These are phyloP conservation scores for Exophiala alcalophila DNA, from an alignment of 2,329 filamentous ascomycete species.

Conservation along the genomic window DNA sequence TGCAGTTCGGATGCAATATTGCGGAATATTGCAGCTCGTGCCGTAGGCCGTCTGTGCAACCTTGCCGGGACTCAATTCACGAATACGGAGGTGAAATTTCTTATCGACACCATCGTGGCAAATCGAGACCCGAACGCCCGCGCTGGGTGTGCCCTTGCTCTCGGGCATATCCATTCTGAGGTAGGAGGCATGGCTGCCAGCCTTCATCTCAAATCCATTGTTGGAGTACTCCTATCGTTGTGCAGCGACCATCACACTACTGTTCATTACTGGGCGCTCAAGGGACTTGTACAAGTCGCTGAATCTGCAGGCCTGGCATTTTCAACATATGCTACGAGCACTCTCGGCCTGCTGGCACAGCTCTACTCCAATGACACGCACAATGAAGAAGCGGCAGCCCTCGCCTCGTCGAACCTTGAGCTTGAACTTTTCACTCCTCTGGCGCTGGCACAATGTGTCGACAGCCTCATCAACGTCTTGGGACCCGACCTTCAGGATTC, in stretches of 20 bases:
- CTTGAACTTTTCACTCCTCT: slow-evolving; percentile 77
- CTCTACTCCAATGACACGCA: slow-evolving; percentile 90
- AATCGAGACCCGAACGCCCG: slow-evolving; percentile 91
- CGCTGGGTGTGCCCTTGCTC: slow-evolving; percentile 88
- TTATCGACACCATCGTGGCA: slow-evolving; percentile 89
- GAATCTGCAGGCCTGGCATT: slow-evolving; percentile 93
- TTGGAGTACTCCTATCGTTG: slow-evolving; percentile 97
- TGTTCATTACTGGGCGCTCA: slow-evolving; percentile 94
- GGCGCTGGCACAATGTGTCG: slow-evolving; percentile 80
- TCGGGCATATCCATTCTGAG: slow-evolving; percentile 90
- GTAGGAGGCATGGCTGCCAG: slow-evolving; percentile 97
- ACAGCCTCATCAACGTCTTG: slow-evolving; percentile 94
- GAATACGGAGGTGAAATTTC: slow-evolving; percentile 80
- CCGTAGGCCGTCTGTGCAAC: slow-evolving; percentile 80
- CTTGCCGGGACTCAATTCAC: slow-evolving; percentile 84
- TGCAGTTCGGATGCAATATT: slow-evolving; percentile 82
- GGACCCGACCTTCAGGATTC: slow-evolving; percentile 93
- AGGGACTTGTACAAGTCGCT: slow-evolving; percentile 79
- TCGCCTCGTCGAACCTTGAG: slow-evolving; percentile 86
- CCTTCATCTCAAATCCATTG: slow-evolving; percentile 92
- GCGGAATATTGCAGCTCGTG: slow-evolving; percentile 78
- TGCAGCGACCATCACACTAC: slow-evolving; percentile 92
- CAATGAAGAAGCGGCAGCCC: slow-evolving; percentile 74
- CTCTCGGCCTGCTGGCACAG: slow-evolving; percentile 89
- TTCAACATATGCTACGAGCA: slow-evolving; percentile 82